phyloP scores from a whole-genome alignment of 441 rosid genomes.

The Sinapis alba region DNA sequence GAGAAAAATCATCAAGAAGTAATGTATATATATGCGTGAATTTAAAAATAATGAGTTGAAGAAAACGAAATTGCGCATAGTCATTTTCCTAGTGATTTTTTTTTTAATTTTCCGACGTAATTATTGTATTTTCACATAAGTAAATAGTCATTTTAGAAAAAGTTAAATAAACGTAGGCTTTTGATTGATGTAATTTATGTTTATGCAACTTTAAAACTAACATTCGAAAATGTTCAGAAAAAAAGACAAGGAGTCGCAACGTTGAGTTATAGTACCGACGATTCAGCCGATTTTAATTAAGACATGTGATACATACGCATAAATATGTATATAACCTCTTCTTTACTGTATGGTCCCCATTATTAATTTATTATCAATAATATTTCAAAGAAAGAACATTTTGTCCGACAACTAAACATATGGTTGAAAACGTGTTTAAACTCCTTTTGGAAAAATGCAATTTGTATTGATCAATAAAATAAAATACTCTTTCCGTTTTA shows the following conservation, averaged over 20 bases:
- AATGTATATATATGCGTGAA: background rate
- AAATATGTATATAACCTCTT: background rate
- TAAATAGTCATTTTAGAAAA: background rate
- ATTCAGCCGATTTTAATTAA: conserved; percentile 10
- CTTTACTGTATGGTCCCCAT: conserved; percentile 3
- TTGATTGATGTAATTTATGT: background rate
- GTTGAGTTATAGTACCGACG: background rate
- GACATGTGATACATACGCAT: too few relatives aligned
- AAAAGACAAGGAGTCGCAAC: background rate
- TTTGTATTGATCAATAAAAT: background rate
- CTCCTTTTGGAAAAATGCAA: background rate
- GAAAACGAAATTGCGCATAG: too few relatives aligned
- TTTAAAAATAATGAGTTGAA: background rate
- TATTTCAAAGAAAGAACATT: background rate
- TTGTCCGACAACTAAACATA: background rate
- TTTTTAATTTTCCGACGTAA: too few relatives aligned
- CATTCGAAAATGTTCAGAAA: background rate
- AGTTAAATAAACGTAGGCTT: background rate
- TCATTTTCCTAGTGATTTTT: background rate
- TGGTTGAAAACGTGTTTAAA: conserved; percentile 10
- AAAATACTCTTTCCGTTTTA: too few relatives aligned
- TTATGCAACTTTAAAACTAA: too few relatives aligned
- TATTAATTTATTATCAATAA: background rate
- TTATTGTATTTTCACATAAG: background rate
- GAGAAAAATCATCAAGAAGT: background rate